phyloP scores from a whole-genome alignment of 148 eudicot genomes.

The Oxyria digyna region DNA sequence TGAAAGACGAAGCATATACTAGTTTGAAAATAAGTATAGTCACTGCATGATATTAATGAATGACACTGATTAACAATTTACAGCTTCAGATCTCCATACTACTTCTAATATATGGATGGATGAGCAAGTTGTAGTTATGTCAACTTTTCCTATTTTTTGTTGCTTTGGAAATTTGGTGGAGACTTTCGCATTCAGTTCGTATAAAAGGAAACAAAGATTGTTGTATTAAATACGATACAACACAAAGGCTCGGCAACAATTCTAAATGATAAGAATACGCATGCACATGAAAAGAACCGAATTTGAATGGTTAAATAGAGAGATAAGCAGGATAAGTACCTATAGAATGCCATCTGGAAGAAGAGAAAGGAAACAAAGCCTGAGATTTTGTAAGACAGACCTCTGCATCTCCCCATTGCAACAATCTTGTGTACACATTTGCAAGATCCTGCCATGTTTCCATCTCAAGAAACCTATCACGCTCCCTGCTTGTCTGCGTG shows the following conservation, averaged over 20 bases:
- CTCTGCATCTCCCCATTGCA: conserved; percentile 85
- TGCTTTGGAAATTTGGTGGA: not conserved
- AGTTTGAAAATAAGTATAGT: not conserved
- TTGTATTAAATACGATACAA: not conserved
- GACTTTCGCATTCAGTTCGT: not conserved
- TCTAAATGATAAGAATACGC: not conserved
- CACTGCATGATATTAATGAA: not conserved
- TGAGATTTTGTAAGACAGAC: conserved; percentile 65
- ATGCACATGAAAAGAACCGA: not conserved
- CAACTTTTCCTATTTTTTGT: not conserved
- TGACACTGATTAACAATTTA: not conserved
- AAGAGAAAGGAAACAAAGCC: conserved; percentile 58
- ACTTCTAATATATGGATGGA: not conserved
- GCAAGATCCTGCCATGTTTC: conserved; percentile 97
- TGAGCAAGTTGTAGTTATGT: not conserved
- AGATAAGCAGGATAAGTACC: conserved; percentile 25
- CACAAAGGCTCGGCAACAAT: not conserved
- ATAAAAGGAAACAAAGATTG: not conserved
- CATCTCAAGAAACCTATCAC: conserved; percentile 48
- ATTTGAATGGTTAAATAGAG: not conserved
- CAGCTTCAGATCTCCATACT: not conserved
- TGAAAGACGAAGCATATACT: not conserved
- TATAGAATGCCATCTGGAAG: conserved; percentile 56
- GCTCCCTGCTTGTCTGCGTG: conserved; percentile 43
- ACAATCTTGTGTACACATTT: conserved; percentile 51